These are phyloP conservation scores for Fusarium proliferatum DNA, from an alignment of 2,329 filamentous ascomycete genomes.

Conservation along the genomic window DNA sequence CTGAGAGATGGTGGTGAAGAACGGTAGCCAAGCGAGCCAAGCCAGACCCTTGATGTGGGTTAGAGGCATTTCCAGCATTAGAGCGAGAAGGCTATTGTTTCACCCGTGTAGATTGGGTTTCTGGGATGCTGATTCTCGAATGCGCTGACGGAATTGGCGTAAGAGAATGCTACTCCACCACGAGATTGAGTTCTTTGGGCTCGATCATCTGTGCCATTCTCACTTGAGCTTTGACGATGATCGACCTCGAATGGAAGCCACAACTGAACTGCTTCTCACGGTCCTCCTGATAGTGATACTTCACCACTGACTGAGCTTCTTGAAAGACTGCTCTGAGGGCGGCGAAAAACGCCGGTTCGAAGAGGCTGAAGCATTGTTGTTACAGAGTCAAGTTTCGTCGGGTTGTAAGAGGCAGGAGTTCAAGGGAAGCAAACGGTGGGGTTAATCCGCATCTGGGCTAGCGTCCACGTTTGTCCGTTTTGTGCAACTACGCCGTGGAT, in stretches of 20 bases:
- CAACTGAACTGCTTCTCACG: constrained; percentile 5
- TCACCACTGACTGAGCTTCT: constrained; percentile 5
- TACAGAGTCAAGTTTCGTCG: constrained; percentile 59
- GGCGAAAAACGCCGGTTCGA: constrained; percentile 2
- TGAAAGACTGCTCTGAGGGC: constrained; percentile 1
- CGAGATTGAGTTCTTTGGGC: neutral
- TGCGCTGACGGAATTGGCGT: constrained; percentile 3
- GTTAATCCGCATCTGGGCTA: constrained; percentile 18
- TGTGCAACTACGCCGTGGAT: constrained; percentile 17
- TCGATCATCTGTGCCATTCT: neutral
- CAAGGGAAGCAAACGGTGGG: constrained; percentile 24
- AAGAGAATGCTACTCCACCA: constrained; percentile 2
- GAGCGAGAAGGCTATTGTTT: constrained; percentile 35
- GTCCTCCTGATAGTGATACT: neutral
- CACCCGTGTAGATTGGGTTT: constrained; percentile 26
- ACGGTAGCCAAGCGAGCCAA: constrained; percentile 34
- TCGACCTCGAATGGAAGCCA: neutral
- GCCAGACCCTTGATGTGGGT: constrained; percentile 19
- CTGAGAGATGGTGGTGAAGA: constrained; percentile 26
- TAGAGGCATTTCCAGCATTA: constrained; percentile 33
- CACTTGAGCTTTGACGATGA: neutral
- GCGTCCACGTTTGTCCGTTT: constrained; percentile 12
- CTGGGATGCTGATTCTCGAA: constrained; percentile 2
- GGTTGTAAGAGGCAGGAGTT: constrained; percentile 41
- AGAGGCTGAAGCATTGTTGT: constrained; percentile 59